Evolutionary conservation across 192 early-diverging fungal genomes (phyloP).

Genomic region (Jimgerdemannia lactiflua): DNA sequence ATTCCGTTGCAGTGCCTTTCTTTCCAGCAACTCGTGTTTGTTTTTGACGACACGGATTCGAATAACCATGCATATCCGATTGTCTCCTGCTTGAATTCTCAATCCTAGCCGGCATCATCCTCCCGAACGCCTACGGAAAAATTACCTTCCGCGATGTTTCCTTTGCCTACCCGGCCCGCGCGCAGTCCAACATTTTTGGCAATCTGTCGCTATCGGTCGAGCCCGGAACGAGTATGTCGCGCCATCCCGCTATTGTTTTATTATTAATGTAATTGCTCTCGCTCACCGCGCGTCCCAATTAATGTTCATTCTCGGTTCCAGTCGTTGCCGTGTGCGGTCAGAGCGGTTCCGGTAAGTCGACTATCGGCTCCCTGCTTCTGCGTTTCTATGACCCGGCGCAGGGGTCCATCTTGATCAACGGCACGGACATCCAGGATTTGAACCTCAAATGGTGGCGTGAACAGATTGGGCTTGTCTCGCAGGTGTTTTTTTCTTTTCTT

Average conservation of each 20-base stretch:
- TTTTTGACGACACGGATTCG: no score
- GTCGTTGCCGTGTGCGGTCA: conserved; percentile 48
- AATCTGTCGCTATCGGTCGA: conserved; percentile 49
- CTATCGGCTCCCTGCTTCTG: conserved; percentile 55
- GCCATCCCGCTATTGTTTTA: conserved; percentile 8
- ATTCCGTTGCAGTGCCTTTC: background rate
- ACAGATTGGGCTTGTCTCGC: conserved; percentile 63
- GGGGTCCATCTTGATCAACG: conserved; percentile 59
- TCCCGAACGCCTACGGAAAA: conserved; percentile 32
- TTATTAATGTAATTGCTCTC: conserved; percentile 30
- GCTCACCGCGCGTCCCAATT: conserved; percentile 26
- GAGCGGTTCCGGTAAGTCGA: conserved; percentile 69
- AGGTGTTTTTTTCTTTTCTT: conserved; percentile 11
- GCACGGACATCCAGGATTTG: conserved; percentile 50
- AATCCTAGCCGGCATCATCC: conserved; percentile 2
- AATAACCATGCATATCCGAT: no score
- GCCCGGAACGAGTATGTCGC: conserved; percentile 39
- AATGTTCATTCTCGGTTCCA: background rate
- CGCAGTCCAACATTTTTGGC: conserved; percentile 49
- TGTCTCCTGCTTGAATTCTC: background rate
- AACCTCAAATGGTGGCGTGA: conserved; percentile 56
- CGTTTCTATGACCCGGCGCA: conserved; percentile 70
- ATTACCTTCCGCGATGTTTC: conserved; percentile 56
- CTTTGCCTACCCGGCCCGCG: conserved; percentile 69
- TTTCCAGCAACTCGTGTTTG: no score